phyloP scores from a whole-genome alignment of 2,329 filamentous ascomycete species.

The Chlorencoelia australis region DNA sequence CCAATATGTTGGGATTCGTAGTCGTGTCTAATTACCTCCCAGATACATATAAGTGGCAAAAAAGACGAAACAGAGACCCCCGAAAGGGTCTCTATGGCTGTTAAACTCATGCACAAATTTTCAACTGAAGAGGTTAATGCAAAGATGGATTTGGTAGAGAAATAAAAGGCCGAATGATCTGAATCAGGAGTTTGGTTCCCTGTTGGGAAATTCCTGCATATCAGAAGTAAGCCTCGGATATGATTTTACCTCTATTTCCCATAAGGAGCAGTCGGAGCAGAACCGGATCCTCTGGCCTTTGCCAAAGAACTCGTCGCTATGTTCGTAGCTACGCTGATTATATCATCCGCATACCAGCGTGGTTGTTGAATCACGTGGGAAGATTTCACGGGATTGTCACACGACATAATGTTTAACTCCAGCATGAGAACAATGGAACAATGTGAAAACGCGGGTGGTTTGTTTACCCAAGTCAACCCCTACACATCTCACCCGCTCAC shows the following conservation, averaged over 20 bases:
- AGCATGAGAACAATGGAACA: no score
- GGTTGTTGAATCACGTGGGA: no score
- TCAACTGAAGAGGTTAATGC: constrained; percentile 53
- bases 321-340: constrained; percentile 50
- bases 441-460: no score
- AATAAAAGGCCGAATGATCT: not conserved
- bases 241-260: constrained; percentile 15
- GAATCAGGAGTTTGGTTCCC: not conserved
- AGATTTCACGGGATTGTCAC: no score
- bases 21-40: not conserved
- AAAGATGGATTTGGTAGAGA: constrained; percentile 50
- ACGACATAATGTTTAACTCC: no score
- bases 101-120: constrained; percentile 73
- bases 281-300: constrained; percentile 31
- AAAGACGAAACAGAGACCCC: constrained; percentile 39
- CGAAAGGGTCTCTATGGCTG: constrained; percentile 30
- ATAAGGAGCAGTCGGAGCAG: constrained; percentile 23
- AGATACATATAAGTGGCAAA: constrained; percentile 51
- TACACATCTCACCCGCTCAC: not conserved
- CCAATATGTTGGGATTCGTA: not conserved
- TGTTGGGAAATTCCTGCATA: not conserved
- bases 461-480: no score
- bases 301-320: constrained; percentile 39
- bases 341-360: no score
- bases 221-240: not conserved